These are phyloP conservation scores for Mucor piriformis DNA, from an alignment of 371 early-diverging fungal species.

Conservation along the genomic window DNA sequence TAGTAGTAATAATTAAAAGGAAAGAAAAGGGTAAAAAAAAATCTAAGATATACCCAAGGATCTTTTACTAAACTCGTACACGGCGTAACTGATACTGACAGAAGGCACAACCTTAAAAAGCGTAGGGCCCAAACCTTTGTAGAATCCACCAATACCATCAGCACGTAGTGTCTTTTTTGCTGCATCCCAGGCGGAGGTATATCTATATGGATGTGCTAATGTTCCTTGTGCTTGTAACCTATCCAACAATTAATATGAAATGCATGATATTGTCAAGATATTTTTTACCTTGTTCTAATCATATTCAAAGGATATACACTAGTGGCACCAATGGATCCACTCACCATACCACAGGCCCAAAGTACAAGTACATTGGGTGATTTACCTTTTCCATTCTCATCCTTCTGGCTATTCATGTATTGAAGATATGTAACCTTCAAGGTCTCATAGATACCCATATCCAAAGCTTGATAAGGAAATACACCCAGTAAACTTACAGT, in stretches of 20 bases:
- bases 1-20: neutral
- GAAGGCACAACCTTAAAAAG: slow-evolving; percentile 75
- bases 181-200: slow-evolving; percentile 72
- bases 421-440: slow-evolving; percentile 72
- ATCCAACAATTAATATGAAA: slow-evolving; percentile 1
- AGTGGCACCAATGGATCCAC: slow-evolving; percentile 73
- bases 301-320: slow-evolving; percentile 82
- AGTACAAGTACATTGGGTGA: slow-evolving; percentile 53
- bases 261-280: neutral
- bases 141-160: slow-evolving; percentile 84
- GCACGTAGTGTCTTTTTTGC: slow-evolving; percentile 67
- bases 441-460: slow-evolving; percentile 76
- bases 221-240: slow-evolving; percentile 89
- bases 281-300: slow-evolving; percentile 73
- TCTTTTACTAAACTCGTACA: slow-evolving; percentile 65
- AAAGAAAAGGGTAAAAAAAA: neutral
- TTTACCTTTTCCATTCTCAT: slow-evolving; percentile 33
- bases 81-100: slow-evolving; percentile 67
- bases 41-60: slow-evolving; percentile 51
- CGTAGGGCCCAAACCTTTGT: slow-evolving; percentile 86
- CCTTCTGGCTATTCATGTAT: slow-evolving; percentile 46
- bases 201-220: slow-evolving; percentile 72
- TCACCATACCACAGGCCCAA: slow-evolving; percentile 77
- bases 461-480: slow-evolving; percentile 83
- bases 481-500: slow-evolving; percentile 70